These are phyloP conservation scores for Pichia membranifaciens DNA, from an alignment of 805 yeast species.

Conservation along the genomic window DNA sequence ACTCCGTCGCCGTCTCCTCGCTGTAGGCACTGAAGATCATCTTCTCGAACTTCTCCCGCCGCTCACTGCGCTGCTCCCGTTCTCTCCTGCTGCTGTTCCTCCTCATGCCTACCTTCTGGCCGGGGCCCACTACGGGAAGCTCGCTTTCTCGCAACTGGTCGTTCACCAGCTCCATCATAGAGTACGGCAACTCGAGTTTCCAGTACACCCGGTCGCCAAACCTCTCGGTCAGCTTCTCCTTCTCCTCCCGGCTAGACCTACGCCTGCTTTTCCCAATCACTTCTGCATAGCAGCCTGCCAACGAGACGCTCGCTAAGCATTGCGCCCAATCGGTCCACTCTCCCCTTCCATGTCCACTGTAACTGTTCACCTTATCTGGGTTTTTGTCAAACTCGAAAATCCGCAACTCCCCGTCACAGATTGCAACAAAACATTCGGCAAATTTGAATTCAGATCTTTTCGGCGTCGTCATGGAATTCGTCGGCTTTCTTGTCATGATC, in stretches of 20 bases:
- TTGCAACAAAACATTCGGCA: constrained; percentile 56
- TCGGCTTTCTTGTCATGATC: no score
- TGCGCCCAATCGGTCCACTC: constrained; percentile 65
- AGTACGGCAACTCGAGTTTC: constrained; percentile 50
- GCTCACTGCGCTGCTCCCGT: not conserved
- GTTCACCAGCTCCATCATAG: constrained; percentile 15
- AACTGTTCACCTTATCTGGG: constrained; percentile 10
- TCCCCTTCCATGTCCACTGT: constrained; percentile 39
- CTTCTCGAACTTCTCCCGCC: constrained; percentile 23
- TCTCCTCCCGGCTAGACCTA: not conserved
- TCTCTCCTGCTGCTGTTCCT: not conserved
- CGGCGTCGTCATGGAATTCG: not conserved
- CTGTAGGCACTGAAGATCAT: constrained; percentile 64
- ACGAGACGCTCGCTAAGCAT: constrained; percentile 45
- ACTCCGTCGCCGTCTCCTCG: constrained; percentile 59
- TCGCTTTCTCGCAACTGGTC: constrained; percentile 3
- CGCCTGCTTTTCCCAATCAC: not conserved
- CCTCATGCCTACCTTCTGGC: constrained; percentile 6
- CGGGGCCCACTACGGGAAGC: constrained; percentile 16
- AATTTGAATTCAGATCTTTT: constrained; percentile 21
- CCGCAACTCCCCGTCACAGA: constrained; percentile 58
- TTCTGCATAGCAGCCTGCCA: constrained; percentile 46
- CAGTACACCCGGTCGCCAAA: constrained; percentile 40
- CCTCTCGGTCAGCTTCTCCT: constrained; percentile 22
- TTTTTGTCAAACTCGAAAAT: constrained; percentile 44